Evolutionary conservation across 768 basidiomycete species (phyloP), one percentile per base, ranked within the genome.

Genomic region (Pisolithus microcarpus): DNA sequence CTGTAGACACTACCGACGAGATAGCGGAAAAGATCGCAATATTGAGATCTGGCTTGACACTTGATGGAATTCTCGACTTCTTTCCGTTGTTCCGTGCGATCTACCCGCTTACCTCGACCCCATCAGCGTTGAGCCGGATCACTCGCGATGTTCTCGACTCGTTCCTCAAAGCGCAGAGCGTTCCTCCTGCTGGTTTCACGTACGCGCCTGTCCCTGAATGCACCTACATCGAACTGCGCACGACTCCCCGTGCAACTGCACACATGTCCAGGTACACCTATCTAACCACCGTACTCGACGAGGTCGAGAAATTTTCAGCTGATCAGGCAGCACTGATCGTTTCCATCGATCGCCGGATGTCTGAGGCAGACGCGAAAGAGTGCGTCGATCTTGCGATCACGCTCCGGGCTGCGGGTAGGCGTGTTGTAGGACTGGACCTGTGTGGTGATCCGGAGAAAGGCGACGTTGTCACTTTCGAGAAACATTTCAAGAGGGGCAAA

Each of bases 201-300:
- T 64, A 53, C 42, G 44, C 47, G 11, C 54, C 58, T 19, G 72
- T 21, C 54, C 73, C 82, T 0, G 78, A 87, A 49, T 90, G 84
- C 52, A 66, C 67, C 4, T 90, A 90, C 60, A 72, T 93, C 31
- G 91, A 92, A 61, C 75, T 92, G n/a, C 80, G 91, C n/a, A 82
- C 82, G 9, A 91, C 86, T 0, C 91, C 89, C 0, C 75, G 82
- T 40, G 69, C 61, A 61, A 86, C 81, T 0, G 50, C 63, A 0
- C 56, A 72, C 5, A 87, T 91, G 84, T 73, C 71, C 7, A 71
- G 81, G 8, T 65, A 72, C 51, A 63, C 70, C 39, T 93, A 92
- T 62, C 66, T 92, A 21, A 70, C 74, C 37, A 71, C 78, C 1
- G 86, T 93, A 0, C 72, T 92, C 13, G 73, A 69, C 9, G 83